Conservation (phyloP, 2,329 filamentous ascomycete genomes). For the Mycogone perniciosa region DNA sequence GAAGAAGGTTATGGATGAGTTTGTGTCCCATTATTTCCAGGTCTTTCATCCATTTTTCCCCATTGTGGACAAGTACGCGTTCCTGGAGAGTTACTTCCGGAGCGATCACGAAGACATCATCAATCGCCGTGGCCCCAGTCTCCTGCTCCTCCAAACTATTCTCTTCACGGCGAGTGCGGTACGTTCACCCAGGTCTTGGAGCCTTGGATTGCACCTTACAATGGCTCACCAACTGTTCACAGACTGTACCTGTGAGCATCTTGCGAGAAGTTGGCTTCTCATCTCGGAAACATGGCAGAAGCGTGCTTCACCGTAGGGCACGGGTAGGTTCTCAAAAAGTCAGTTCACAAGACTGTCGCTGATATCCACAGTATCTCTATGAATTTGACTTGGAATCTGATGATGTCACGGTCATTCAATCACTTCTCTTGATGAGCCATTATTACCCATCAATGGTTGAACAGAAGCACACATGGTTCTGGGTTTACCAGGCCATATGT, state of each 20-base stretch:
- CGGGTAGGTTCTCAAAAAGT: constrained; percentile 1
- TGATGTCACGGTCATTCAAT: constrained; percentile 15
- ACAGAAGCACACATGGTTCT: constrained; percentile 20
- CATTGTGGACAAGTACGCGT: constrained; percentile 13
- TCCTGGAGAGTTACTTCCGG: constrained; percentile 11
- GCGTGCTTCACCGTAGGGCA: constrained; percentile 9
- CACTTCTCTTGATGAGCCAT: constrained; percentile 17
- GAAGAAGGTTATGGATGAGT: constrained; percentile 13
- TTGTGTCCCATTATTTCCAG: constrained; percentile 15
- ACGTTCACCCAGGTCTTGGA: background rate
- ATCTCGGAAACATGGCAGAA: constrained; percentile 13
- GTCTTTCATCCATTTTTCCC: constrained; percentile 19
- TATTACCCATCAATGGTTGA: constrained; percentile 18
- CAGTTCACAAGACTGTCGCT: background rate
- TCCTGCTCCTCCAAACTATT: constrained; percentile 8
- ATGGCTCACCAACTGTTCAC: background rate
- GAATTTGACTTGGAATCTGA: constrained; percentile 17
- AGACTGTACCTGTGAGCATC: constrained; percentile 4
- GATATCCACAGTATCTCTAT: constrained; percentile 12
- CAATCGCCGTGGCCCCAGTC: background rate
- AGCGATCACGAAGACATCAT: background rate
- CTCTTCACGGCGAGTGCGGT: constrained; percentile 9
- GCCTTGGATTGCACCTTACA: background rate
- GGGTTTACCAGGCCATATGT: constrained; percentile 17
- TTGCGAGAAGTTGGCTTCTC: constrained; percentile 7